These are phyloP conservation scores for Zhuliangozyma blackwelliae DNA, from an alignment of 1,139 yeast species.

Conservation along the genomic window DNA sequence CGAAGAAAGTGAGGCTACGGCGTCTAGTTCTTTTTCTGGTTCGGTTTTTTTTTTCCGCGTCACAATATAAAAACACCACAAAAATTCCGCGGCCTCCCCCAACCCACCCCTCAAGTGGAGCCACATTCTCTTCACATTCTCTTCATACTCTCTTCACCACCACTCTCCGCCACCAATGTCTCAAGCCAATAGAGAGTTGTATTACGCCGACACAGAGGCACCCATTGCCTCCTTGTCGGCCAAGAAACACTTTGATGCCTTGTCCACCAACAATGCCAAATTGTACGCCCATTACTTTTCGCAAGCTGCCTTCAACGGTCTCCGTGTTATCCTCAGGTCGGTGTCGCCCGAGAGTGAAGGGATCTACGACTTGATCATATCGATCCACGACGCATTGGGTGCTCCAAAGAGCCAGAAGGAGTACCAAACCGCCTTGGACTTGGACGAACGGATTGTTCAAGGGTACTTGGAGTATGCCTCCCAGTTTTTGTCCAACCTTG, in stretches of 20 bases:
- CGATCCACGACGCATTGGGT: conserved; percentile 48
- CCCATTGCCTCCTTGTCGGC: conserved; percentile 42
- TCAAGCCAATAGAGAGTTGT: conserved; percentile 12
- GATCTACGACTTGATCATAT: conserved; percentile 64
- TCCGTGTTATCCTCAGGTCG: conserved; percentile 73
- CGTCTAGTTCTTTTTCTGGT: neutral
- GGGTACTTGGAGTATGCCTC: conserved; percentile 72
- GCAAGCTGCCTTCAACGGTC: conserved; percentile 78
- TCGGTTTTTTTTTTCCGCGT: neutral
- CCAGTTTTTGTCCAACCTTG: conserved; percentile 75
- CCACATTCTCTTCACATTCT: no score
- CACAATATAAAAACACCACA: neutral
- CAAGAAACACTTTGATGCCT: conserved; percentile 40
- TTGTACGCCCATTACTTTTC: conserved; percentile 79
- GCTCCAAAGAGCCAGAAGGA: conserved; percentile 39
- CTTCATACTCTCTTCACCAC: no score
- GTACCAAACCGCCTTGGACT: conserved; percentile 32
- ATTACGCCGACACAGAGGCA: conserved; percentile 39
- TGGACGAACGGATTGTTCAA: conserved; percentile 19
- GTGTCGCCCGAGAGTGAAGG: conserved; percentile 81
- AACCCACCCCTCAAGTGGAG: no score
- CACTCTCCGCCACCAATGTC: no score
- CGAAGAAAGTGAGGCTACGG: no score
- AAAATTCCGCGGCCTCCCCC: neutral
- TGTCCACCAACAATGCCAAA: conserved; percentile 34